Percentiles rank a stretch among this genome's conserved stretches.
These are phyloP conservation scores for Elsinoe australis DNA, from an alignment of 2,329 filamentous ascomycete genomes.

Conservation along the genomic window DNA sequence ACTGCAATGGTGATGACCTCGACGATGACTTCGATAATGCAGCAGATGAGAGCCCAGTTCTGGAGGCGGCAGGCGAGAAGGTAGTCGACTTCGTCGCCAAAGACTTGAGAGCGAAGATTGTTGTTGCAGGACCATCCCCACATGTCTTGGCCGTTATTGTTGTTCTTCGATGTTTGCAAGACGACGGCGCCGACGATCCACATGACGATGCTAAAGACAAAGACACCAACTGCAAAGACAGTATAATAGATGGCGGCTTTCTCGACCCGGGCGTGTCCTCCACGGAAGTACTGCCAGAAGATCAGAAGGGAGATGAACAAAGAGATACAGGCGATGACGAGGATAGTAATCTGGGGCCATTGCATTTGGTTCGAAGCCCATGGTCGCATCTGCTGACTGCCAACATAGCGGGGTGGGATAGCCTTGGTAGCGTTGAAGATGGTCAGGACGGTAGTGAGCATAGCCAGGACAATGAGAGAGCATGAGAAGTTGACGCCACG, in stretches of 20 bases:
- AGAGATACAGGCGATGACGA: conserved; percentile 72
- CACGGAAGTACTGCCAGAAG: conserved; percentile 78
- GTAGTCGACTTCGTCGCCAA: conserved; percentile 75
- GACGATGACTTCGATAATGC: conserved; percentile 91
- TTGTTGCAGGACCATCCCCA: conserved; percentile 98
- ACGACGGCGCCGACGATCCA: conserved; percentile 83
- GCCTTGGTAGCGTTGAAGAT: conserved; percentile 85
- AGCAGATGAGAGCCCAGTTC: conserved; percentile 94
- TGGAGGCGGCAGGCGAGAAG: conserved; percentile 83
- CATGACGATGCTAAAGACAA: conserved; percentile 85
- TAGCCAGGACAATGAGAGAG: conserved; percentile 85
- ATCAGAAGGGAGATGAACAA: conserved; percentile 70
- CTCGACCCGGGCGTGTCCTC: conserved; percentile 80
- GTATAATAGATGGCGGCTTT: conserved; percentile 95
- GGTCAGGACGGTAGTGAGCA: conserved; percentile 78
- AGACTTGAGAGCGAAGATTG: conserved; percentile 72
- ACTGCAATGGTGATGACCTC: conserved; percentile 86
- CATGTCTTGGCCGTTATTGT: conserved; percentile 72
- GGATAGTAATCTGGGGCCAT: conserved; percentile 84
- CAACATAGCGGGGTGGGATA: conserved; percentile 53
- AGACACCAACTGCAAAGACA: conserved; percentile 85
- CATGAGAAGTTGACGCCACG: conserved; percentile 95
- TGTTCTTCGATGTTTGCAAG: conserved; percentile 69
- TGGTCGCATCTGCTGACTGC: conserved; percentile 63
- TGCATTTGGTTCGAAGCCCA: conserved; percentile 74